Base-by-base conservation (phyloP, 768 basidiomycete species). In the Rhizopogon rudus region DNA sequence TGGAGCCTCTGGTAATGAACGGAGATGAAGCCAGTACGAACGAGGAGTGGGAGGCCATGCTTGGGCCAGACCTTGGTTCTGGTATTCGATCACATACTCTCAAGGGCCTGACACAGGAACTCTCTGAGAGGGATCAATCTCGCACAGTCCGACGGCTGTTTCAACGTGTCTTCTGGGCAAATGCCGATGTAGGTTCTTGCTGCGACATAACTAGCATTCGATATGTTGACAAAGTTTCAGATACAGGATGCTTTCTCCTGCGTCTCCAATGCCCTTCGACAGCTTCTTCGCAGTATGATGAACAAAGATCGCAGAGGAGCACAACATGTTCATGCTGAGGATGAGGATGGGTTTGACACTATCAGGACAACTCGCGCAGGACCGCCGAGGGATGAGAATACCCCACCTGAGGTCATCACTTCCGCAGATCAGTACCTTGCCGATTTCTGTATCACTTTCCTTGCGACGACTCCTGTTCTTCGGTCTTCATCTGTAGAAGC, bases 61-160 rank as follows among this genome's bases (percentile, higher is more conserved):
- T 81, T 9, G 61, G 65, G 8, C 76, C 83, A 20, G 73, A 71
- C 13, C 39, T 62, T 31, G 69, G 67, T 41, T 80, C 86, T 9
- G 92, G 92, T 1, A 88, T 93, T 58, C 79, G 82, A 61, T 73
- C 77, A 9, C 77, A 83, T 45, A 70, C 75, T 0, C 72, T 90
- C 41, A 70, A 71, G 48, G 60, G 57, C 40, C 60, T 81, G 53
- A 69, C 63, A 25, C 51, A 44, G 6, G 52, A 51, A 33, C 51
- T 60, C 9, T 52, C 56, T 31, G 20, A 44, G 42, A 42, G 59
- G 46, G 40, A 52, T 55, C 49, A 53, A 52, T 39, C 51, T 50
- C 14, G 49, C 49, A 40, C 52, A 55, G 62, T 39, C 51, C 67
- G 41, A 71, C 77, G 54, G 65, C 71, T 69, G 40, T 71, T 92